Percentiles rank a stretch among this genome's conserved stretches.
These are phyloP conservation scores for Liriodendron chinense DNA, from an alignment of 164 flowering plant genomes.

Conservation along the genomic window DNA sequence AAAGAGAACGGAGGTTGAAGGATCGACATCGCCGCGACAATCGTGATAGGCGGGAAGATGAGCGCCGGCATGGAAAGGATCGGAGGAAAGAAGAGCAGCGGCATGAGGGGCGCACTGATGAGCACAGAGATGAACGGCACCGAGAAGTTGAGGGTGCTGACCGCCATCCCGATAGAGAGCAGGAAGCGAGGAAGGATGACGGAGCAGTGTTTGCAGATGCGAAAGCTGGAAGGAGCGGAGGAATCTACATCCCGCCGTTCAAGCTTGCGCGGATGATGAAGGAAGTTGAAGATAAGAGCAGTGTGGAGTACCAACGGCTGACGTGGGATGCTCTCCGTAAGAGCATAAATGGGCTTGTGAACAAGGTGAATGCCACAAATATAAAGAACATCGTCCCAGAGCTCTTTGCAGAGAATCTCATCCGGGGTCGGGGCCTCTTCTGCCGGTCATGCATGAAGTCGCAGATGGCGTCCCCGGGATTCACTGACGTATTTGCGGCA, in stretches of 20 bases:
- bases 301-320: constrained; percentile 77
- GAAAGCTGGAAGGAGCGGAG: constrained; percentile 73
- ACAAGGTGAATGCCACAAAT: constrained; percentile 89
- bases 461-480: constrained; percentile 95
- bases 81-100: too few species aligned
- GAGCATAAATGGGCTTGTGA: constrained; percentile 92
- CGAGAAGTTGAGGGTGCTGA: too few species aligned
- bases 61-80: too few species aligned
- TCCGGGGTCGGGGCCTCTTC: constrained; percentile 88
- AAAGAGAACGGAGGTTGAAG: too few species aligned
- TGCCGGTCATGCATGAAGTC: constrained; percentile 96
- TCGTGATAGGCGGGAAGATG: too few species aligned
- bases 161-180: constrained; percentile 4
- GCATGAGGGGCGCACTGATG: too few species aligned
- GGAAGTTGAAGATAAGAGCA: constrained; percentile 76
- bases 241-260: constrained; percentile 90
- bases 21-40: too few species aligned
- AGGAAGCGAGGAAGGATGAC: constrained; percentile 13
- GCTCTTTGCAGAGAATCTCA: constrained; percentile 78
- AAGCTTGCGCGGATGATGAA: constrained; percentile 89
- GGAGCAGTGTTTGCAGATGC: constrained; percentile 18
- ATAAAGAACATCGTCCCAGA: constrained; percentile 89
- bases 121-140: too few species aligned
- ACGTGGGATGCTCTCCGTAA: constrained; percentile 98
- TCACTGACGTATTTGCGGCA: constrained; percentile 93